Evolutionary conservation across 2,329 filamentous ascomycete genomes (phyloP), one percentile per base, ranked within the genome.

Genomic region (Aureobasidium sp.): DNA sequence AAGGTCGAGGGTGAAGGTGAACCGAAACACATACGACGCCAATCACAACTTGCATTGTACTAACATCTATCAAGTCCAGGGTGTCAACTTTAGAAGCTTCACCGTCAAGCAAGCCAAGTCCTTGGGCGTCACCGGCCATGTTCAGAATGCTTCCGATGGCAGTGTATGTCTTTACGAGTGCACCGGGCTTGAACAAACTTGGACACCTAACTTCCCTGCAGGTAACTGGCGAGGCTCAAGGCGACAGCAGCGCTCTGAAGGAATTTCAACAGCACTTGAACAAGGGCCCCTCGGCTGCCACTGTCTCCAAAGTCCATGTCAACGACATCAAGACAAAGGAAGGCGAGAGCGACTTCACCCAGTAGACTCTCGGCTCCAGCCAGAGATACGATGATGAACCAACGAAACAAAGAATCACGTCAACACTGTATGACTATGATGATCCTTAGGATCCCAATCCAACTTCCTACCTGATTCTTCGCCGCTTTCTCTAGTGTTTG

Each of bases 211-310:
- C 39, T 7, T 7, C 6, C 14, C 27, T 44, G 2, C 10, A 95
- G 88, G 90, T 97, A 41, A 82, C 88, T 64, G 91, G 91, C 22
- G 90, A 96, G 71, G 90, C 85, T 4, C 91, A 97, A 66, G 90
- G 89, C 25, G 75, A 79, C 2, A 76, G 83, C 1, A 77, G 81
- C 0, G 70, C 77, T 2, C 67, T 97, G 22, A 70, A 81, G 49
- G 79, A 81, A 53, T 85, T 96, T 59, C 71, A 95, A 30, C 80
- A 85, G 60, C 83, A 88, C 57, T 72, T 96, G 41, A 79, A 89
- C 62, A 78, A 81, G 49, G 91, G 91, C 0, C 90, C 90, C 0
- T 72, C 76, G 1, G 75, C 80, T 53, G 84, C 90, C 1, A 79
- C 79, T 21, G 91, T 97, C 0, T 81, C 82, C 32, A 83, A 84